These are phyloP conservation scores for Rhytidiadelphus loreus DNA, from an alignment of 225 moss, liverwort and hornwort species.

Conservation along the genomic window DNA sequence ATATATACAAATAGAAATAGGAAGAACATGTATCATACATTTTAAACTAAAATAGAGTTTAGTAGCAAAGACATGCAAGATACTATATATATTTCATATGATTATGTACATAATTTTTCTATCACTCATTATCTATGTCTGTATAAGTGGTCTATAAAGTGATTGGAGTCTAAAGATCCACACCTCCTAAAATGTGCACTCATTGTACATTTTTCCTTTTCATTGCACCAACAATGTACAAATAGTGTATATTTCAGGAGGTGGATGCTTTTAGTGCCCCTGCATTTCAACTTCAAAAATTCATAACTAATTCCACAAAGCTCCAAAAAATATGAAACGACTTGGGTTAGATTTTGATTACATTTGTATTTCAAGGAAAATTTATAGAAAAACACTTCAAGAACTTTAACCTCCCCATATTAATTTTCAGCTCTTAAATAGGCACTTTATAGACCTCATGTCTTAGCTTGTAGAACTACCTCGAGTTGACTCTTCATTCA, in stretches of 20 bases:
- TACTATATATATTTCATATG: not conserved
- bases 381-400: not conserved
- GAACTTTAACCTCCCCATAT: accelerated
- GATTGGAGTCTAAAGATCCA: accelerated
- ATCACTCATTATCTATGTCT: not conserved
- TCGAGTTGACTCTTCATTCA: not conserved
- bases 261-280: accelerated
- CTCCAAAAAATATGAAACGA: not conserved
- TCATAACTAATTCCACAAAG: not conserved
- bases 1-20: not conserved
- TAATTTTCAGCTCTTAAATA: not conserved
- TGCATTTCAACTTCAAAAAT: not conserved
- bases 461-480: not conserved
- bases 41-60: not conserved
- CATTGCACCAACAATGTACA: not conserved
- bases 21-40: not conserved
- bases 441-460: not conserved
- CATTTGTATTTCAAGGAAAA: not conserved
- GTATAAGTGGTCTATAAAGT: not conserved
- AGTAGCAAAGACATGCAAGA: not conserved
- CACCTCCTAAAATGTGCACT: accelerated
- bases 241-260: accelerated
- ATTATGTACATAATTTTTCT: not conserved
- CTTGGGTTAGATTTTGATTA: not conserved
- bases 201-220: not conserved